A percentile compares a stretch with the other conserved stretches of the same genome.
Conservation (phyloP, 805 yeast species). For the Saturnispora sanitii region DNA sequence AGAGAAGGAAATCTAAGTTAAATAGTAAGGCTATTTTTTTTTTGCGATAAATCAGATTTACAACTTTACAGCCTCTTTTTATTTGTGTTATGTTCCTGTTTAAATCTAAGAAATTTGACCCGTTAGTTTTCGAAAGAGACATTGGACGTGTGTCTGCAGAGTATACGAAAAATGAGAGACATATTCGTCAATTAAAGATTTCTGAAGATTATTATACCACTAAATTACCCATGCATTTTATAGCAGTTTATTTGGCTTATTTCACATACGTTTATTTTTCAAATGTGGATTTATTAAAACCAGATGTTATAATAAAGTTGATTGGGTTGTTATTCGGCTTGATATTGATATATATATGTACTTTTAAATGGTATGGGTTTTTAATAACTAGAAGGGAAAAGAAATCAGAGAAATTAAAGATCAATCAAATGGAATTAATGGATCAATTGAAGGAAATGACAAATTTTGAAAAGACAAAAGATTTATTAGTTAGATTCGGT, state of each 20-base stretch:
- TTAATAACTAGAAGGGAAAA: slow-evolving; percentile 18
- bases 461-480: slow-evolving; percentile 65
- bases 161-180: slow-evolving; percentile 24
- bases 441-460: slow-evolving; percentile 39
- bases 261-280: slow-evolving; percentile 17
- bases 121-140: slow-evolving; percentile 35
- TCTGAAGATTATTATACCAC: slow-evolving; percentile 15
- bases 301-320: slow-evolving; percentile 12
- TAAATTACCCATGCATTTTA: slow-evolving; percentile 15
- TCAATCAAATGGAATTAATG: slow-evolving; percentile 30
- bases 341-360: slow-evolving; percentile 9
- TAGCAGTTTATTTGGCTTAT: slow-evolving; percentile 18
- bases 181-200: slow-evolving; percentile 12
- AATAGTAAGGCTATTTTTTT: too few relatives aligned
- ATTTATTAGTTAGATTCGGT: slow-evolving; percentile 54
- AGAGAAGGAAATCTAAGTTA: neutral
- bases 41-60: too few relatives aligned
- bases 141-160: slow-evolving; percentile 29
- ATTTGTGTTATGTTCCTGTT: slow-evolving; percentile 15
- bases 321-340: slow-evolving; percentile 5
- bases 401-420: slow-evolving; percentile 20
- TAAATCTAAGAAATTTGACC: slow-evolving; percentile 30
- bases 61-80: too few relatives aligned
- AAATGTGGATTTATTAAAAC: neutral
- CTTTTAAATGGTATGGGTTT: slow-evolving; percentile 15